phyloP scores from a whole-genome alignment of 2,329 filamentous ascomycete genomes.

The Nemania abortiva region DNA sequence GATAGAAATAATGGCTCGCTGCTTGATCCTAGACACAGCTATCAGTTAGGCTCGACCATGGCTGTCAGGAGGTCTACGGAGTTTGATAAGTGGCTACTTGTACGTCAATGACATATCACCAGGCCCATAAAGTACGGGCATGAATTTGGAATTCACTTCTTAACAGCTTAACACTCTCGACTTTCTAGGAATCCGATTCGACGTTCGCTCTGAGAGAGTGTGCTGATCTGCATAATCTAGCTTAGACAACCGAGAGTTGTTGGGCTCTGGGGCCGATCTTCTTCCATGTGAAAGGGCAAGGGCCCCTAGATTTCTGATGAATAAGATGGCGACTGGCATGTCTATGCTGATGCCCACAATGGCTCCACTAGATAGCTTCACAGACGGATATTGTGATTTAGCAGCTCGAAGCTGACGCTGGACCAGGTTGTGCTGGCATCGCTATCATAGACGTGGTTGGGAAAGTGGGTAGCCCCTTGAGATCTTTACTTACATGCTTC shows the following conservation, averaged over 20 bases:
- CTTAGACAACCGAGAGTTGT: not conserved
- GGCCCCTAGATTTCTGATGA: not conserved
- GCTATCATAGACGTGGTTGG: not conserved
- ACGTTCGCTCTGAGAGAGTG: no score
- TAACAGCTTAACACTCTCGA: no score
- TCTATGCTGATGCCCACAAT: not conserved
- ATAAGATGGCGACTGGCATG: not conserved
- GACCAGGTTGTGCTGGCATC: not conserved
- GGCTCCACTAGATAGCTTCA: not conserved
- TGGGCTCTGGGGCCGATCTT: not conserved
- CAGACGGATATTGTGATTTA: no score
- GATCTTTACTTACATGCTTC: not conserved
- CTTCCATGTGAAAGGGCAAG: slow-evolving; percentile 5
- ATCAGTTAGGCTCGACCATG: no score
- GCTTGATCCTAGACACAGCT: no score
- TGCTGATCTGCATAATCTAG: not conserved
- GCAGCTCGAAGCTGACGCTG: not conserved
- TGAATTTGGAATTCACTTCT: not conserved
- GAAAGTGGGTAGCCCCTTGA: not conserved
- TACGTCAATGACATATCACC: no score
- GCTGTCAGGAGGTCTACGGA: no score
- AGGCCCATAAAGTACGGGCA: not conserved
- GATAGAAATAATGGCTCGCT: no score
- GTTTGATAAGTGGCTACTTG: no score
- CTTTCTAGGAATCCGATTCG: no score